A percentile compares a stretch with the other conserved stretches of the same genome.
These are phyloP conservation scores for Emergomyces orientalis DNA, from an alignment of 2,329 filamentous ascomycete genomes.

Conservation along the genomic window DNA sequence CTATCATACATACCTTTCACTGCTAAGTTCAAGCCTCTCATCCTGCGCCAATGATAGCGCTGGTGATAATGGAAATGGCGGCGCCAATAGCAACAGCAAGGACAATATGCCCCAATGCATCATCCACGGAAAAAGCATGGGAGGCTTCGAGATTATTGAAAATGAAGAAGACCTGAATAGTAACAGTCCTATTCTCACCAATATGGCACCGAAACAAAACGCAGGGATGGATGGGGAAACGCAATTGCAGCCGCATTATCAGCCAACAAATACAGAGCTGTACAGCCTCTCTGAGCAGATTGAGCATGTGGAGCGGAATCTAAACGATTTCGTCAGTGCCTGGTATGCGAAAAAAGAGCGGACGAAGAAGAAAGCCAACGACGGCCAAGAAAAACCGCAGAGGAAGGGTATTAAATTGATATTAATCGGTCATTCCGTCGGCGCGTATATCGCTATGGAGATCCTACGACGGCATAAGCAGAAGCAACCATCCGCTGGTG, in stretches of 20 bases:
- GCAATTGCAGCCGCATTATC: not conserved
- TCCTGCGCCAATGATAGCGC: not conserved
- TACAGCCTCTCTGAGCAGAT: conserved; percentile 45
- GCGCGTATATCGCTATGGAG: conserved; percentile 62
- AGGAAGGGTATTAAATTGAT: conserved; percentile 40
- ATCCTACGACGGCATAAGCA: conserved; percentile 47
- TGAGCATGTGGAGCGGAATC: conserved; percentile 35
- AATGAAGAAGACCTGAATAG: not conserved
- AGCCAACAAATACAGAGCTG: conserved; percentile 8
- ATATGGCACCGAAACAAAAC: not conserved
- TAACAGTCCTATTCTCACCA: not conserved
- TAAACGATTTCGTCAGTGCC: conserved; percentile 32
- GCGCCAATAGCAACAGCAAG: not conserved
- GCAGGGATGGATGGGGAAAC: not conserved
- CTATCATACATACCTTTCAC: conserved; percentile 37
- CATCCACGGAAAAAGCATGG: conserved; percentile 29
- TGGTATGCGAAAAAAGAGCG: conserved; percentile 9
- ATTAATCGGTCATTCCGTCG: conserved; percentile 65
- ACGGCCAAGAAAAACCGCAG: conserved; percentile 2
- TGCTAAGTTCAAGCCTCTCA: conserved; percentile 23
- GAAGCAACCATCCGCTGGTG: conserved; percentile 11
- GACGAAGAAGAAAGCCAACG: not conserved
- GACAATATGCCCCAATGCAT: not conserved
- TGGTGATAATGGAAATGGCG: not conserved
- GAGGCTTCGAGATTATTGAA: conserved; percentile 26